A percentile compares a stretch with the other conserved stretches of the same genome.
These are phyloP conservation scores for Penicillium robsamsonii DNA, from an alignment of 495 filamentous ascomycete genomes.

Conservation along the genomic window DNA sequence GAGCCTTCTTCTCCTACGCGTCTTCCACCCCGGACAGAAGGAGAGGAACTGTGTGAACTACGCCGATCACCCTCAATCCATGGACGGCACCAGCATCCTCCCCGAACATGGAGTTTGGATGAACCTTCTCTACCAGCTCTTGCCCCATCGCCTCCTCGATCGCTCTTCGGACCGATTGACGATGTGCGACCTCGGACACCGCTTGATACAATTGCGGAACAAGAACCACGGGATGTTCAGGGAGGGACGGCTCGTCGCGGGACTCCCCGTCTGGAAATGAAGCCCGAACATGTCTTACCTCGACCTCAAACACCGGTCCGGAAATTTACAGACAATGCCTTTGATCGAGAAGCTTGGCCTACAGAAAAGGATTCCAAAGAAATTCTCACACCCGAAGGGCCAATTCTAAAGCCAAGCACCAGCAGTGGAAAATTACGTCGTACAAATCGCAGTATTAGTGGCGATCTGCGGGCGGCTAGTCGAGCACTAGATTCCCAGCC, in stretches of 20 bases:
- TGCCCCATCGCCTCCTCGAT: constrained; percentile 27
- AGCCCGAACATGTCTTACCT: constrained; percentile 42
- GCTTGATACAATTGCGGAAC: constrained; percentile 40
- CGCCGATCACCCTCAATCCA: constrained; percentile 42
- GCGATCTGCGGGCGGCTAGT: constrained; percentile 75
- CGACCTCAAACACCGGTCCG: constrained; percentile 41
- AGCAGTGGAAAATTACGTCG: constrained; percentile 58
- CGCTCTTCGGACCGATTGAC: constrained; percentile 27
- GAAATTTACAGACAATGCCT: constrained; percentile 52
- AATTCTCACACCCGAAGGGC: constrained; percentile 33
- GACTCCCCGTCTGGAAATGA: constrained; percentile 44
- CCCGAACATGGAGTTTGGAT: constrained; percentile 36
- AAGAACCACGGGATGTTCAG: constrained; percentile 32
- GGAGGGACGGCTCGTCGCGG: constrained; percentile 23
- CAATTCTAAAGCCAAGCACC: constrained; percentile 35
- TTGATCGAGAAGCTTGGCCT: constrained; percentile 52
- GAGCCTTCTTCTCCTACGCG: constrained; percentile 18
- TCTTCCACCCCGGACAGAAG: constrained; percentile 22
- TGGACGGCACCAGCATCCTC: constrained; percentile 32
- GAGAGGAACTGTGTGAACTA: constrained; percentile 26
- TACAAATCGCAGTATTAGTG: constrained; percentile 69
- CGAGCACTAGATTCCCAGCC: constrained; percentile 32
- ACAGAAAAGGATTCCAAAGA: constrained; percentile 36
- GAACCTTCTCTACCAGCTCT: constrained; percentile 25
- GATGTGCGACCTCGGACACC: constrained; percentile 38